Conservation (phyloP, 495 filamentous ascomycete species). For the Tuber indicum region DNA sequence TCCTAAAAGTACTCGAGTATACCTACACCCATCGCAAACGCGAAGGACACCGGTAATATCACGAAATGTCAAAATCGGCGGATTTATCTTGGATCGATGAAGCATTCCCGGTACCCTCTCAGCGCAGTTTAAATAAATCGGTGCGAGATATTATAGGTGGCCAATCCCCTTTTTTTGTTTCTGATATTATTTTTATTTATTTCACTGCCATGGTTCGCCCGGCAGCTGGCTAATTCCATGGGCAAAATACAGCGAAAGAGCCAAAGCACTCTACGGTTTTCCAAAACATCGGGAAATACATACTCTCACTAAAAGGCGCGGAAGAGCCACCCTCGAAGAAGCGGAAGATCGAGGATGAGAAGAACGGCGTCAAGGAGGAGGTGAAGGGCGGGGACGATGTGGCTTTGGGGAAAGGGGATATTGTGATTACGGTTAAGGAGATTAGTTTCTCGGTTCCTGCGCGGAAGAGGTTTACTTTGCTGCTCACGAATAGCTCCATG, state of each 20-base stretch:
- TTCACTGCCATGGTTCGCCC: neutral
- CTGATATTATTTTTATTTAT: neutral
- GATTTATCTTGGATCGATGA: conserved; percentile 38
- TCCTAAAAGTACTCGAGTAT: conserved; percentile 9
- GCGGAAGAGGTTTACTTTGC: conserved; percentile 83
- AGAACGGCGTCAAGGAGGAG: conserved; percentile 30
- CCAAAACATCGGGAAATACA: conserved; percentile 37
- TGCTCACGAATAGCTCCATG: conserved; percentile 60
- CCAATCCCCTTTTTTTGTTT: neutral
- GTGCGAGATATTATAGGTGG: conserved; percentile 38
- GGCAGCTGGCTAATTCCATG: conserved; percentile 1
- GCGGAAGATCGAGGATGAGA: conserved; percentile 30
- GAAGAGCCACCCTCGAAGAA: conserved; percentile 26
- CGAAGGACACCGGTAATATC: neutral
- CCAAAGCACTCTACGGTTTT: conserved; percentile 34
- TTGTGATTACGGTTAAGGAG: conserved; percentile 36
- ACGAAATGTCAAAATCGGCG: conserved; percentile 19
- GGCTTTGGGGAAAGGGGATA: conserved; percentile 17
- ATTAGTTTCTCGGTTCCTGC: conserved; percentile 56
- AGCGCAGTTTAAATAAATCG: conserved; percentile 32
- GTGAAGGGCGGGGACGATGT: conserved; percentile 6
- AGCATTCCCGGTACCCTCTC: conserved; percentile 35
- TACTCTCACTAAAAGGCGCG: conserved; percentile 21
- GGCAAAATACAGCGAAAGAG: conserved; percentile 26
- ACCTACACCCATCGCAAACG: conserved; percentile 5